Evolutionary conservation across 495 filamentous ascomycete genomes (phyloP).

Genomic region (Penicillium desertorum): DNA sequence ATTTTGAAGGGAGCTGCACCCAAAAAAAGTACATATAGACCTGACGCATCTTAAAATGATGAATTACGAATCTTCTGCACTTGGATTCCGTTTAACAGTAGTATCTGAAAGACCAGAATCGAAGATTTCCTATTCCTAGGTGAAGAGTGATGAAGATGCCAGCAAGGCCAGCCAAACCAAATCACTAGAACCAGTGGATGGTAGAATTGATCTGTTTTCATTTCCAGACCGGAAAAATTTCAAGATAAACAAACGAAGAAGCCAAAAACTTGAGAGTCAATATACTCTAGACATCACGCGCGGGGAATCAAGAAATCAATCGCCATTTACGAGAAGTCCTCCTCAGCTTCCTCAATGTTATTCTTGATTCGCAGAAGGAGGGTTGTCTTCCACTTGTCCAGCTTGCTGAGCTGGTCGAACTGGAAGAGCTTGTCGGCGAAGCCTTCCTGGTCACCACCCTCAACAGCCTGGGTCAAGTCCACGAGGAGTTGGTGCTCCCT

Average conservation of each 20-base stretch:
- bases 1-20: conserved; percentile 18
- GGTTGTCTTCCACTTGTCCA: conserved; percentile 95
- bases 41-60: conserved; percentile 33
- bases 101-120: background rate
- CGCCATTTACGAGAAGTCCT: conserved; percentile 64
- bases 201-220: conserved; percentile 9
- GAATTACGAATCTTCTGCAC: conserved; percentile 35
- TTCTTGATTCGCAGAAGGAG: conserved; percentile 80
- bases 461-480: conserved; percentile 69
- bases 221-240: conserved; percentile 6
- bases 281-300: conserved; percentile 23
- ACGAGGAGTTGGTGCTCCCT: conserved; percentile 77
- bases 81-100: background rate
- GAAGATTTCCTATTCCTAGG: background rate
- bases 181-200: background rate
- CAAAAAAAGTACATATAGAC: conserved; percentile 36
- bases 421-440: conserved; percentile 85
- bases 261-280: conserved; percentile 11
- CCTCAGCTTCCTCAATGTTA: conserved; percentile 70
- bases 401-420: conserved; percentile 83
- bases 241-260: conserved; percentile 7
- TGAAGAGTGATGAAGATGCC: background rate
- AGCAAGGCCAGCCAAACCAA: background rate
- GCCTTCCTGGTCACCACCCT: conserved; percentile 69
- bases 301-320: conserved; percentile 30